These are phyloP conservation scores for Beta corolliflora DNA, from an alignment of 179 eudicot species.

Conservation along the genomic window DNA sequence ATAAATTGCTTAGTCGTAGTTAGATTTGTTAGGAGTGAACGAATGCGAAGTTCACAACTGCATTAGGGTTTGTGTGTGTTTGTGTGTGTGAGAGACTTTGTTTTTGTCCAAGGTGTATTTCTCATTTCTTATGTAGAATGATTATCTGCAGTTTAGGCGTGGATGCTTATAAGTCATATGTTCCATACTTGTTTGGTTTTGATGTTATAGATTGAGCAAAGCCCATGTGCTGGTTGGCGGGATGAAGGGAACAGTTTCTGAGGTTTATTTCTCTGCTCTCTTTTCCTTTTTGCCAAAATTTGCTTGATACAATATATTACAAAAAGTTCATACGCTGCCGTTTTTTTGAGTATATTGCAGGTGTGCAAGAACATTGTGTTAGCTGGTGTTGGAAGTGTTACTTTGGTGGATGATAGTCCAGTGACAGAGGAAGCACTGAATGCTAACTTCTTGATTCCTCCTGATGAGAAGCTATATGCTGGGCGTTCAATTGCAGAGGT, in stretches of 20 bases:
- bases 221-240: slow-evolving; percentile 84
- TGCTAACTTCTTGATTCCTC: slow-evolving; percentile 77
- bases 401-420: slow-evolving; percentile 66
- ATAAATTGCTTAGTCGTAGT: background rate
- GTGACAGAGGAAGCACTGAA: slow-evolving; percentile 68
- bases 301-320: background rate
- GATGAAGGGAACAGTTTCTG: slow-evolving; percentile 79
- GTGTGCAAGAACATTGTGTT: slow-evolving; percentile 97
- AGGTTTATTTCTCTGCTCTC: slow-evolving; percentile 45
- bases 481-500: slow-evolving; percentile 77
- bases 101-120: background rate
- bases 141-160: background rate
- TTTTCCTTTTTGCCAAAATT: background rate
- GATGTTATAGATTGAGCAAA: slow-evolving; percentile 70
- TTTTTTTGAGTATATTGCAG: slow-evolving; percentile 38
- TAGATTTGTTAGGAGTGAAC: background rate
- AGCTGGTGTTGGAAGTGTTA: slow-evolving; percentile 97
- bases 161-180: no score
- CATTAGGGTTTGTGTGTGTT: background rate
- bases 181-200: background rate
- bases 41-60: background rate
- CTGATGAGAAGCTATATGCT: slow-evolving; percentile 39
- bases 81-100: background rate
- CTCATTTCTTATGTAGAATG: background rate
- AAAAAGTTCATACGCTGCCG: background rate